Base-by-base conservation (phyloP, 176 grass and related monocot genomes). In the Musa itinerans region DNA sequence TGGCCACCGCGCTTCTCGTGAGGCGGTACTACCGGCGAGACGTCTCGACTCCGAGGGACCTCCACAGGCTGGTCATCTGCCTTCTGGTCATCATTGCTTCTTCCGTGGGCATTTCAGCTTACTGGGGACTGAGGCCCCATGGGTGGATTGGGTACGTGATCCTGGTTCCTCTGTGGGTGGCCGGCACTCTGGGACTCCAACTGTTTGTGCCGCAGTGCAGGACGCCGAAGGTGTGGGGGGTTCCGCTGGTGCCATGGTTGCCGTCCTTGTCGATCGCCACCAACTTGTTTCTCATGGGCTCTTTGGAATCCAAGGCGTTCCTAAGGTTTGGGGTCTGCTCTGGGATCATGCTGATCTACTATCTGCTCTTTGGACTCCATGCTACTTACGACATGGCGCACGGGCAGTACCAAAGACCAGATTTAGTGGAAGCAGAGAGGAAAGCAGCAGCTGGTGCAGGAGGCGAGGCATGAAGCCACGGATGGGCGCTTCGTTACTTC, bases 231-330 rank as follows among this genome's bases (percentile, higher is more conserved):
- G 84, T 89, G 6, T 99, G 90, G 90, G 95, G 95, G 23, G 95
- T 99, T 65, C 90, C 95, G 27, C 72, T 99, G 10, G 88, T 99
- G 57, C 95, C 95, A 25, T 99, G 88, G 90, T 77, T 99, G 75
- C 95, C 95, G 2, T 99, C 95, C 51, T 76, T 99, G 1, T 99
- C 95, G n/a, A 99, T 99, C 78, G 90, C 90, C 11, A 94, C 82
- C 19, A 99, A 99, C 80, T 78, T 99, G 53, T 99, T 99, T 71
- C 90, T 99, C 65, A 99, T 99, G 95, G 95, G 90, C 0, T 99
- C 95, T 59, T 73, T 99, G 58, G 88, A 84, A 9, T 71, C 87
- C 52, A 15, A 79, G 63, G 90, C 95, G 6, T 99, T 99, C 86
- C 1, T 86, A 20, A 83, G 90, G 2, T 94, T 99, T 82, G 95